These are phyloP conservation scores for Capsella rubella DNA, from an alignment of 441 rosid species.

Conservation along the genomic window DNA sequence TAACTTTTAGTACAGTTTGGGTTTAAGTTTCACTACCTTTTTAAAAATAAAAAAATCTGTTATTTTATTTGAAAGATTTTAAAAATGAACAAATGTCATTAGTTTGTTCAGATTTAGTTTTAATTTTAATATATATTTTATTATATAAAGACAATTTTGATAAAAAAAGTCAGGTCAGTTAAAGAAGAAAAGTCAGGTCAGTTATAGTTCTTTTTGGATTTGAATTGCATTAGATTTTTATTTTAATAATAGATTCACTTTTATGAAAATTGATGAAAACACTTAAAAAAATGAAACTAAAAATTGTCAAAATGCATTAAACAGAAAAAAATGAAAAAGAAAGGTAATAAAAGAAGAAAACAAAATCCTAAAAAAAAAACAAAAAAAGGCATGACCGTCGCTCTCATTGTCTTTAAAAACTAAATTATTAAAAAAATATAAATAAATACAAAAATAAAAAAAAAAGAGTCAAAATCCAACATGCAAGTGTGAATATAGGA, in stretches of 20 bases:
- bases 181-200: conserved; percentile 8
- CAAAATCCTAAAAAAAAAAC: conserved; percentile 26
- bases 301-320: conserved; percentile 29
- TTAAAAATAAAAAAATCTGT: not conserved
- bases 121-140: not conserved
- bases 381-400: conserved; percentile 26
- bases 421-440: not conserved
- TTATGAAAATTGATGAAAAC: not conserved
- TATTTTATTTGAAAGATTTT: not conserved
- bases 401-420: conserved; percentile 20
- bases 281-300: not conserved
- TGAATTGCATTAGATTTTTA: conserved; percentile 14
- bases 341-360: conserved; percentile 29
- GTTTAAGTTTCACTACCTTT: not conserved
- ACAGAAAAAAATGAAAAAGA: not conserved
- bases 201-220: conserved; percentile 26
- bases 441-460: not conserved
- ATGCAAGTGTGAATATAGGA: conserved; percentile 39
- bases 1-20: not conserved
- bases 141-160: not conserved
- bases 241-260: conserved; percentile 6
- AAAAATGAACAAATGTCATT: conserved; percentile 9
- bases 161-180: conserved; percentile 7
- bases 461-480: conserved; percentile 44
- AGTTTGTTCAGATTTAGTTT: conserved; percentile 9